Base-by-base conservation (phyloP, 2,329 filamentous ascomycete species). In the Albophoma yamanashiensis region DNA sequence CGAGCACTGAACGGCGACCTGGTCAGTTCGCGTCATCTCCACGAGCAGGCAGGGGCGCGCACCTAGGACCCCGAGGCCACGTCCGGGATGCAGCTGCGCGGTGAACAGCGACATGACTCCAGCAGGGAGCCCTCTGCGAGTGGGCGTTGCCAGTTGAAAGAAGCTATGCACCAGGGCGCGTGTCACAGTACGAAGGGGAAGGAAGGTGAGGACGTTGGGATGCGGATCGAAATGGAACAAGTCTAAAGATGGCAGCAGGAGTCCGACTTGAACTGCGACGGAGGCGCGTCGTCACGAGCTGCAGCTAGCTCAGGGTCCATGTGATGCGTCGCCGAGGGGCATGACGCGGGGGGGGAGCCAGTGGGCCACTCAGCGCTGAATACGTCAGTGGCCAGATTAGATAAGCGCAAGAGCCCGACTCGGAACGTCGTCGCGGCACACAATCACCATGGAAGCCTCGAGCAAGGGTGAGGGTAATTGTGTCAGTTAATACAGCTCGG, bases 1-100 rank as follows among this genome's bases (percentile, higher is more conserved):
- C 94, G 61, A 99, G 86, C 57, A 88, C 92, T 96, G 70, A 92
- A 92, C 60, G 97, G 85, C 3, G 57, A 87, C 91, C 95, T 70
- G 22, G 55, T n/a, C 39, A 34, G 45, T 14, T 17, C 53, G 43
- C 27, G 38, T 25, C 7, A 12, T 47, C 20, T 20, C 7, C 15
- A 1, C 7, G 31, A 20, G 9, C 20, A 17, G 14, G 50, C 15
- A 20, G 31, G 5, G 3, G n/a, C 14, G 60, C 67, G 50, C 64
- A 79, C 78, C 71, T 7, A 87, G 76, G 64, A 85, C 85, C n/a
- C 87, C 85, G 63, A 89, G 74, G 27, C 82, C 85, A 67, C 83
- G 81, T 38, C 86, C 85, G 22, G 88, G 88, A 70, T 85, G 78
- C 40, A 91, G 83, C 70, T 87, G 84, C 60, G 84, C 84, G 39